Percentiles rank a stretch among this genome's conserved stretches.
Evolutionary conservation across 768 basidiomycete species (phyloP).

Genomic region (Tricholomella constricta): DNA sequence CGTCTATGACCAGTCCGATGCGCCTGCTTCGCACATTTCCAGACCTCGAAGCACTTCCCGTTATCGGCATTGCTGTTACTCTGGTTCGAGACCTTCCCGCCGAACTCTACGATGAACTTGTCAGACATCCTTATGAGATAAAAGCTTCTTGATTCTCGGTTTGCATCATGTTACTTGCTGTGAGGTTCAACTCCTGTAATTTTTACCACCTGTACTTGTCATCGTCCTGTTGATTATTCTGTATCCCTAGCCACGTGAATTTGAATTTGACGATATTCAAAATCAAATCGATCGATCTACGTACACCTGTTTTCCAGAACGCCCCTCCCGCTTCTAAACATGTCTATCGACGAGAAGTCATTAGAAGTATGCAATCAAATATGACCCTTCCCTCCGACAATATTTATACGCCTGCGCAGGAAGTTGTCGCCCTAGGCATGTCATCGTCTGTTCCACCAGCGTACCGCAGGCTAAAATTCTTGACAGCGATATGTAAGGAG

Average conservation of each 20-base stretch:
- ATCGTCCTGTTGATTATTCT: not conserved
- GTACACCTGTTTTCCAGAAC: not conserved
- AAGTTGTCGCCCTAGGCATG: too few species aligned
- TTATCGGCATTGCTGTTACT: conserved; percentile 92
- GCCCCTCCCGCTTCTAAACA: not conserved
- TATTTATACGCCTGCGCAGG: too few species aligned
- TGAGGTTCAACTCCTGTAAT: conserved; percentile 5
- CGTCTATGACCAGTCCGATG: conserved; percentile 71
- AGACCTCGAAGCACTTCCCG: conserved; percentile 80
- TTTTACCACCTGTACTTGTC: conserved; percentile 2
- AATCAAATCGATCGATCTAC: conserved; percentile 14
- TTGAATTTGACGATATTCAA: conserved; percentile 18
- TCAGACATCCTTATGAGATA: conserved; percentile 80
- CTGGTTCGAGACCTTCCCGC: conserved; percentile 89
- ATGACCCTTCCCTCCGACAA: not conserved
- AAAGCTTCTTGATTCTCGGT: conserved; percentile 19
- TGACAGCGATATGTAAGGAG: conserved; percentile 18
- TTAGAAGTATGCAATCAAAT: not conserved
- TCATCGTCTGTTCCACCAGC: too few species aligned
- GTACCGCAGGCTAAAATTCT: not conserved
- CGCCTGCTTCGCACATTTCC: conserved; percentile 92
- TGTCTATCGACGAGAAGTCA: not conserved
- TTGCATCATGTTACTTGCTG: conserved; percentile 1
- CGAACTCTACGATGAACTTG: conserved; percentile 86
- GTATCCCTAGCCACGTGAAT: conserved; percentile 13